Evolutionary conservation across 306 rosid genomes (phyloP).

Genomic region (Sesbania bispinosa): DNA sequence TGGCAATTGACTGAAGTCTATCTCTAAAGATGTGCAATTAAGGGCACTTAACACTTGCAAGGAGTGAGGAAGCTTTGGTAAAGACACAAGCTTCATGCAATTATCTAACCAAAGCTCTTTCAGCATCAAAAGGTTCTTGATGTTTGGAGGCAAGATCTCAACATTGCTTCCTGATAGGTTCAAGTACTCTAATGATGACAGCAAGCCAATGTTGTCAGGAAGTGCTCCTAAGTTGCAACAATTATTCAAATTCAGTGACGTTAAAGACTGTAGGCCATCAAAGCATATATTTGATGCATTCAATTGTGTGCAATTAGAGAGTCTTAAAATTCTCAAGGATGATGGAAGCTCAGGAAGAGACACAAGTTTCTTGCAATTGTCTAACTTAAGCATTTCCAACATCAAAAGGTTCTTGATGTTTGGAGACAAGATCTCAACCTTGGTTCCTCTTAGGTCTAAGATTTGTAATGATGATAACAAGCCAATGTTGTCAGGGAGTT

Average conservation of each 20-base stretch:
- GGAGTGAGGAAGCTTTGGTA: conserved; percentile 13
- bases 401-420: neutral
- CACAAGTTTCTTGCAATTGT: neutral
- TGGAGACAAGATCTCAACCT: neutral
- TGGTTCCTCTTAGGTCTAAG: neutral
- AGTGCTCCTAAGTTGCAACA: neutral
- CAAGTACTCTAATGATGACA: neutral
- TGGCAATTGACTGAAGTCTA: too few species aligned
- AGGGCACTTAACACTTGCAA: neutral
- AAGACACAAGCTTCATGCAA: neutral
- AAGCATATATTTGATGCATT: neutral
- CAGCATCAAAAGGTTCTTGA: neutral
- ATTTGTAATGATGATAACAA: neutral
- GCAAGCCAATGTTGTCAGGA: neutral
- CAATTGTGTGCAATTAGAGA: neutral
- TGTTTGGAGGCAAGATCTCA: neutral
- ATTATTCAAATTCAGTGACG: neutral
- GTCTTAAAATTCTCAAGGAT: too few species aligned
- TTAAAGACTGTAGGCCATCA: neutral
- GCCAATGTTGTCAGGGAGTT: neutral
- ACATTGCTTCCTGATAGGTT: neutral
- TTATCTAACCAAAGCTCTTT: neutral
- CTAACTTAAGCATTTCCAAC: neutral
- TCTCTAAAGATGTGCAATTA: neutral
- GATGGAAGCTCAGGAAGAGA: neutral